These are phyloP conservation scores for Lachancea cidri DNA, from an alignment of 805 yeast genomes.

Conservation along the genomic window DNA sequence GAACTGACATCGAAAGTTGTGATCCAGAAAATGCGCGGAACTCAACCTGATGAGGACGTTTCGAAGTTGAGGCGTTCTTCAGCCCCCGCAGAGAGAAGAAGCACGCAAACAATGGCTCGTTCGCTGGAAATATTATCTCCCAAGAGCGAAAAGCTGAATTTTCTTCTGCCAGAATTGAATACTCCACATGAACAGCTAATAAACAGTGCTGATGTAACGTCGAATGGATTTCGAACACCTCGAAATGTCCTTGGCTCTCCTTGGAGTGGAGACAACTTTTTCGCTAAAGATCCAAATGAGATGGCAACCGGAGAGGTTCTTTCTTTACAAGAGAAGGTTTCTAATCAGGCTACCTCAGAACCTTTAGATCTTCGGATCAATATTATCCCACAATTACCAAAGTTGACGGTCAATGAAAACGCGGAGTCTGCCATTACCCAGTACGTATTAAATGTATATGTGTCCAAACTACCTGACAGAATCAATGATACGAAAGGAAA, in stretches of 20 bases:
- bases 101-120: neutral
- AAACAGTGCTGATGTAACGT: conserved; percentile 26
- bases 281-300: no score
- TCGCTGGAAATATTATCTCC: neutral
- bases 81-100: neutral
- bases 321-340: neutral
- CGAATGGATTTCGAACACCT: conserved; percentile 22
- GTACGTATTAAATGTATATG: conserved; percentile 14
- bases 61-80: neutral
- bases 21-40: conserved; percentile 4
- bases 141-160: neutral
- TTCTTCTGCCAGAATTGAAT: conserved; percentile 1
- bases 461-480: conserved; percentile 4
- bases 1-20: conserved; percentile 20
- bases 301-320: no score
- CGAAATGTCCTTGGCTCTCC: neutral
- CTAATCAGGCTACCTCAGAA: neutral
- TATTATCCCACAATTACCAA: conserved; percentile 20
- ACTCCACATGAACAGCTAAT: conserved; percentile 31
- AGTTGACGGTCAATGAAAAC: conserved; percentile 12
- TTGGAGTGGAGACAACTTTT: no score
- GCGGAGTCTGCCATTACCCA: conserved; percentile 12
- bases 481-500: neutral
- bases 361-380: conserved; percentile 10
- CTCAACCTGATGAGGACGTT: neutral